Conservation (phyloP, 148 eudicot genomes). For the Vaccinium macrocarpon region DNA sequence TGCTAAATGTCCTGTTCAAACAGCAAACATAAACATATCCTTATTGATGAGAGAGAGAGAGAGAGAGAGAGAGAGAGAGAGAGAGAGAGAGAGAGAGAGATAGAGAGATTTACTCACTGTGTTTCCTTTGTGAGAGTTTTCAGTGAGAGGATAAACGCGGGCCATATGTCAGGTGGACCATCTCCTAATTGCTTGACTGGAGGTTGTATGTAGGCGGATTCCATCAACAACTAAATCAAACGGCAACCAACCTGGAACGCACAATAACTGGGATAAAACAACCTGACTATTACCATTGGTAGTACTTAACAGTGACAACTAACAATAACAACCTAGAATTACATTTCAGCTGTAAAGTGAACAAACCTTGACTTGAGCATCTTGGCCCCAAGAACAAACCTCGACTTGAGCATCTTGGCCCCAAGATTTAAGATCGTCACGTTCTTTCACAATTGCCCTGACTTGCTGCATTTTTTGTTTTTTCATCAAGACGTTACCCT, state of each 20-base stretch:
- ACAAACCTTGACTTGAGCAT: constrained; percentile 46
- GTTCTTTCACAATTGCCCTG: constrained; percentile 46
- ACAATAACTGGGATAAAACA: constrained; percentile 3
- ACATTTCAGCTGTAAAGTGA: too few species aligned
- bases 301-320: neutral
- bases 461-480: constrained; percentile 71
- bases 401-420: constrained; percentile 62
- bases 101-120: constrained; percentile 18
- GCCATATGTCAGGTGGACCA: too few species aligned
- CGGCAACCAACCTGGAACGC: constrained; percentile 73
- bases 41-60: neutral
- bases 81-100: too few species aligned
- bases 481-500: neutral
- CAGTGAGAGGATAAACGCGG: too few species aligned
- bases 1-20: constrained; percentile 4
- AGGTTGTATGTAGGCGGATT: too few species aligned
- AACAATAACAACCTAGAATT: too few species aligned
- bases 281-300: neutral
- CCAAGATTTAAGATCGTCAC: constrained; percentile 63
- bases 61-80: too few species aligned
- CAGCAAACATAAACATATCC: too few species aligned
- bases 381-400: constrained; percentile 57
- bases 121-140: too few species aligned
- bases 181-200: too few species aligned
- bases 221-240: too few species aligned